Evolutionary conservation across 441 rosid species (phyloP).

Genomic region (Pelargonium australe): DNA sequence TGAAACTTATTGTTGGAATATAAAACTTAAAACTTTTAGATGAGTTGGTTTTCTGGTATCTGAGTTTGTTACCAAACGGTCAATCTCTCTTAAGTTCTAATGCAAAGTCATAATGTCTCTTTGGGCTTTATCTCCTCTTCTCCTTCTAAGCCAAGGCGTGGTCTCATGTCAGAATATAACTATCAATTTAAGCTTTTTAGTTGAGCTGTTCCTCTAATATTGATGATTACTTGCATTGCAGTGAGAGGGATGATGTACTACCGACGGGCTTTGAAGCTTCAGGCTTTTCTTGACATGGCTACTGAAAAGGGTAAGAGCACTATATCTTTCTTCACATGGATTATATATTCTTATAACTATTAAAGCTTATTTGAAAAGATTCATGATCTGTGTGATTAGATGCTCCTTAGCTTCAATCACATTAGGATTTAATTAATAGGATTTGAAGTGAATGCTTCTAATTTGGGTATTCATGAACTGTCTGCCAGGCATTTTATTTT

Average conservation of each 20-base stretch:
- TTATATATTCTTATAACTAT: background rate
- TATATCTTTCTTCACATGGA: background rate
- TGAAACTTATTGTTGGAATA: too few relatives aligned
- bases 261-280: slow-evolving; percentile 92
- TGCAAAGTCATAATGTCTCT: too few relatives aligned
- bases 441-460: slow-evolving; percentile 9
- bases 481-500: background rate
- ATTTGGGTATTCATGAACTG: background rate
- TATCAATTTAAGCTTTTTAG: too few relatives aligned
- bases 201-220: slow-evolving; percentile 7
- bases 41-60: too few relatives aligned
- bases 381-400: slow-evolving; percentile 1
- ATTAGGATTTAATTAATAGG: background rate
- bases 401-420: background rate
- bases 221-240: slow-evolving; percentile 33
- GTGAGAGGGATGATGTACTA: slow-evolving; percentile 99
- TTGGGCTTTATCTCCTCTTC: too few relatives aligned
- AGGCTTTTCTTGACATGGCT: slow-evolving; percentile 99
- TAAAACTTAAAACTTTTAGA: too few relatives aligned
- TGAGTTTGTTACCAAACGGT: too few relatives aligned
- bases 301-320: slow-evolving; percentile 51
- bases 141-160: too few relatives aligned
- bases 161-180: too few relatives aligned
- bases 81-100: too few relatives aligned
- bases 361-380: background rate